Percentiles rank a stretch among this genome's conserved stretches.
Evolutionary conservation across 495 filamentous ascomycete species (phyloP).

Genomic region (Penicillium ochrochloron): DNA sequence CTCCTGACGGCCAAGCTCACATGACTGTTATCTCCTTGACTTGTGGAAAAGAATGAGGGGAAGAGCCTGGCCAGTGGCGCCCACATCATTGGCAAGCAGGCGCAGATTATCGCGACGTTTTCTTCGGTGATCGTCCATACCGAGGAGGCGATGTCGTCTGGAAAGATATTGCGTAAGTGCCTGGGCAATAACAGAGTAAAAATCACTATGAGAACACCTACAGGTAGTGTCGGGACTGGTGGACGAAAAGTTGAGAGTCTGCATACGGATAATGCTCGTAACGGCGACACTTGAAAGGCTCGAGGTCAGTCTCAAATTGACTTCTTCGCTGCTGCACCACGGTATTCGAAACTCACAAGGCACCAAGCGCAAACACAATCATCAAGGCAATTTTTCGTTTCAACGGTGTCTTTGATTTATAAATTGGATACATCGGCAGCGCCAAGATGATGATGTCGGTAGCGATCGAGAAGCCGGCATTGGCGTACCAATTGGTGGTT

Average conservation of each 20-base stretch:
- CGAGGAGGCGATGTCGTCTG: slow-evolving; percentile 38
- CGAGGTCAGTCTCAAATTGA: neutral
- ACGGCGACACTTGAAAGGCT: slow-evolving; percentile 33
- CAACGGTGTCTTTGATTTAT: slow-evolving; percentile 3
- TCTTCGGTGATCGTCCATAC: slow-evolving; percentile 53
- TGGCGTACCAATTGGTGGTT: slow-evolving; percentile 44
- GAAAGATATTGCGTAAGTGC: neutral
- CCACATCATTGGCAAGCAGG: slow-evolving; percentile 45
- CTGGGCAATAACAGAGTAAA: no score
- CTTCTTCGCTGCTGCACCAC: no score
- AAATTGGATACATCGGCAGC: slow-evolving; percentile 32
- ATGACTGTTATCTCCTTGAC: neutral
- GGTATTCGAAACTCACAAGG: neutral
- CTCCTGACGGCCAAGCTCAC: neutral
- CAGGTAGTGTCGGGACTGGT: slow-evolving; percentile 31
- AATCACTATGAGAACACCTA: slow-evolving; percentile 1
- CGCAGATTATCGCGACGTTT: slow-evolving; percentile 53
- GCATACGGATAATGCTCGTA: slow-evolving; percentile 39
- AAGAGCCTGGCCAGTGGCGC: slow-evolving; percentile 18
- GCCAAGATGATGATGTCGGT: slow-evolving; percentile 46
- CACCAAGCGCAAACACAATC: slow-evolving; percentile 4
- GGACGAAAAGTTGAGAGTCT: slow-evolving; percentile 33
- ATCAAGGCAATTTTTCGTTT: slow-evolving; percentile 5
- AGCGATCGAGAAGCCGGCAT: slow-evolving; percentile 49
- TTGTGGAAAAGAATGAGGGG: slow-evolving; percentile 4